phyloP scores from a whole-genome alignment of 1,284 basidiomycete species.

The Leccinum pachyderme region DNA sequence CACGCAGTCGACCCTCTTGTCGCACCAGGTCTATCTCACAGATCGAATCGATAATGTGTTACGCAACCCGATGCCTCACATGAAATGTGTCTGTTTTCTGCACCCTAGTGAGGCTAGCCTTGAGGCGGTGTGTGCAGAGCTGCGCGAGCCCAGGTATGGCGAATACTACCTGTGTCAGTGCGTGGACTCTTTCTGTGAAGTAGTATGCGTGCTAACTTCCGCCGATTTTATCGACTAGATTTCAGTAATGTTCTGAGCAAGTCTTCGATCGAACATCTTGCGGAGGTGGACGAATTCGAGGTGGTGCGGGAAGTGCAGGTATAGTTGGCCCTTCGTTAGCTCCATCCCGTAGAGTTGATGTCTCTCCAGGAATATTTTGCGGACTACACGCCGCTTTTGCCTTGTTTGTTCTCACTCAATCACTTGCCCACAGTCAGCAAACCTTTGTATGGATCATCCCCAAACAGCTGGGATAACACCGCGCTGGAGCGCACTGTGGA shows the following conservation, averaged over 20 bases:
- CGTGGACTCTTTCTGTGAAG: constrained; percentile 49
- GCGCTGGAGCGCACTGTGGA: constrained; percentile 80
- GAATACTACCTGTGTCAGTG: constrained; percentile 97
- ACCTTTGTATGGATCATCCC: constrained; percentile 69
- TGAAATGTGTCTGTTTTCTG: constrained; percentile 96
- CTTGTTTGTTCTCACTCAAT: constrained; percentile 88
- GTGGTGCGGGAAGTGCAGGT: constrained; percentile 97
- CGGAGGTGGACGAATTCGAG: constrained; percentile 94
- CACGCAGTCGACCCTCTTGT: constrained; percentile 92
- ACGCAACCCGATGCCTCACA: constrained; percentile 88
- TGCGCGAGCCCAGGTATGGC: constrained; percentile 89
- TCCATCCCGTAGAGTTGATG: constrained; percentile 1
- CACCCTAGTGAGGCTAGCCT: constrained; percentile 81
- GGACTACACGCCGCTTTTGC: constrained; percentile 87
- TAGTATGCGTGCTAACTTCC: constrained; percentile 15
- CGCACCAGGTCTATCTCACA: constrained; percentile 96
- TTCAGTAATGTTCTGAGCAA: constrained; percentile 95
- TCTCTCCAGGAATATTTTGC: constrained; percentile 85
- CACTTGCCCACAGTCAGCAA: constrained; percentile 60
- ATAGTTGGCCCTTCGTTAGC: constrained; percentile 1
- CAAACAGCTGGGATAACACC: constrained; percentile 66
- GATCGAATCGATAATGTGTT: constrained; percentile 93
- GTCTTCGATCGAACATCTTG: constrained; percentile 88
- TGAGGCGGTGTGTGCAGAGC: constrained; percentile 79
- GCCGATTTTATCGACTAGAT: constrained; percentile 48